A percentile compares a stretch with the other conserved stretches of the same genome.
Evolutionary conservation across 352 stramenopile genomes (phyloP).

Genomic region (Pythium plurisporium): DNA sequence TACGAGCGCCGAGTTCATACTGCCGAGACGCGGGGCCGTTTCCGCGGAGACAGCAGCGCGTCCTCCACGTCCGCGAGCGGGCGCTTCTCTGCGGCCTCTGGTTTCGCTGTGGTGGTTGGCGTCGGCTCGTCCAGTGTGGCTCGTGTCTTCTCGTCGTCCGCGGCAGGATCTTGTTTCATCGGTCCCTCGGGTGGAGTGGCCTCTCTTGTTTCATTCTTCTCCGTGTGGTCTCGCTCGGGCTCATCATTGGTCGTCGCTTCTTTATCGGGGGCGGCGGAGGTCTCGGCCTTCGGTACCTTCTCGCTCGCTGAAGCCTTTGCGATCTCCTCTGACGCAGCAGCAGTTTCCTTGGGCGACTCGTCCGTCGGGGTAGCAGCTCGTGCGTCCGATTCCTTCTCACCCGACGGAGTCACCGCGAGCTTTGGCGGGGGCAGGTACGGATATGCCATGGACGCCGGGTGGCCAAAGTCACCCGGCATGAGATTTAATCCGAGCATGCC

Average conservation of each 20-base stretch:
- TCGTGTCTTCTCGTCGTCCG: background rate
- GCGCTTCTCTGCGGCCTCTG: background rate
- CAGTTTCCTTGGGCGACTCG: background rate
- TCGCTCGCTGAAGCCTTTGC: background rate
- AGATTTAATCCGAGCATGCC: slow-evolving; percentile 58
- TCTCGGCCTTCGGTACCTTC: background rate
- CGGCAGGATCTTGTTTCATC: background rate
- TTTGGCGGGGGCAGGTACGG: slow-evolving; percentile 2
- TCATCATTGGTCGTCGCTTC: background rate
- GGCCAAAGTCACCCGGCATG: slow-evolving; percentile 57
- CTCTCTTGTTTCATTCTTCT: background rate
- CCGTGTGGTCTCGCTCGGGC: background rate
- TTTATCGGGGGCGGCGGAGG: background rate
- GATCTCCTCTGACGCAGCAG: background rate
- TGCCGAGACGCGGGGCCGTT: slow-evolving; percentile 15
- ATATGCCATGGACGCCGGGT: slow-evolving; percentile 9
- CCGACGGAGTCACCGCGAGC: background rate
- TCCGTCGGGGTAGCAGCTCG: background rate
- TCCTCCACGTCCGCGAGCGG: slow-evolving; percentile 3
- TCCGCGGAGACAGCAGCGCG: slow-evolving; percentile 12
- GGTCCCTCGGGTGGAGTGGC: background rate
- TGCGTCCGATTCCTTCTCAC: background rate
- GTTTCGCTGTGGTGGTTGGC: background rate
- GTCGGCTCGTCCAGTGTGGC: background rate
- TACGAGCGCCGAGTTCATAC: too few species aligned